A percentile compares a stretch with the other conserved stretches of the same genome.
Evolutionary conservation across 108 stramenopile genomes (phyloP).

Genomic region (Schizochytrium sp.): DNA sequence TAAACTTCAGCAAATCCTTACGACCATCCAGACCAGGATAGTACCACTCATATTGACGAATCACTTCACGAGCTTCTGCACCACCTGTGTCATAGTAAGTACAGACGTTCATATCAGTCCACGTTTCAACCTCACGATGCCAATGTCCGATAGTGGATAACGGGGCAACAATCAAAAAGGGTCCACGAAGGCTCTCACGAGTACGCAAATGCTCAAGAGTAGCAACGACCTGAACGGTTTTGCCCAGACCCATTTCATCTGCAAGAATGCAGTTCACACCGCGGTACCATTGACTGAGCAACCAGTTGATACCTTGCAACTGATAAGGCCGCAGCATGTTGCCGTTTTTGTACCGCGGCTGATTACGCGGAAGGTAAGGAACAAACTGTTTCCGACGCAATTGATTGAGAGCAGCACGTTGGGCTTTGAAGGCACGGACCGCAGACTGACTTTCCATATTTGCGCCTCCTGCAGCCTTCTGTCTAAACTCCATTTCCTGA

Average conservation of each 20-base stretch:
- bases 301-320: constrained; percentile 95
- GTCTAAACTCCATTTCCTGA: not conserved
- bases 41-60: constrained; percentile 97
- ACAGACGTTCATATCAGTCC: constrained; percentile 95
- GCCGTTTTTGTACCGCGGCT: constrained; percentile 62
- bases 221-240: constrained; percentile 91
- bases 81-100: constrained; percentile 91
- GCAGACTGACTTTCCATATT: not conserved
- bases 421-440: constrained; percentile 34
- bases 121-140: constrained; percentile 95
- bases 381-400: constrained; percentile 1
- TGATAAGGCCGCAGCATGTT: constrained; percentile 92
- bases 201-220: constrained; percentile 92
- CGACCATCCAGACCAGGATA: constrained; percentile 71
- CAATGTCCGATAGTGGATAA: constrained; percentile 97
- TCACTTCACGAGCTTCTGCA: constrained; percentile 92
- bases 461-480: not conserved
- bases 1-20: constrained; percentile 68
- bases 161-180: constrained; percentile 94
- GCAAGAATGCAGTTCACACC: constrained; percentile 92
- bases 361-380: not conserved
- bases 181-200: constrained; percentile 89
- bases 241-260: constrained; percentile 92
- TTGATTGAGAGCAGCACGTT: constrained; percentile 26
- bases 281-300: constrained; percentile 93